Evolutionary conservation across 306 rosid species (phyloP), one percentile per base, ranked within the genome.

Genomic region (Lathyrus oleraceus): DNA sequence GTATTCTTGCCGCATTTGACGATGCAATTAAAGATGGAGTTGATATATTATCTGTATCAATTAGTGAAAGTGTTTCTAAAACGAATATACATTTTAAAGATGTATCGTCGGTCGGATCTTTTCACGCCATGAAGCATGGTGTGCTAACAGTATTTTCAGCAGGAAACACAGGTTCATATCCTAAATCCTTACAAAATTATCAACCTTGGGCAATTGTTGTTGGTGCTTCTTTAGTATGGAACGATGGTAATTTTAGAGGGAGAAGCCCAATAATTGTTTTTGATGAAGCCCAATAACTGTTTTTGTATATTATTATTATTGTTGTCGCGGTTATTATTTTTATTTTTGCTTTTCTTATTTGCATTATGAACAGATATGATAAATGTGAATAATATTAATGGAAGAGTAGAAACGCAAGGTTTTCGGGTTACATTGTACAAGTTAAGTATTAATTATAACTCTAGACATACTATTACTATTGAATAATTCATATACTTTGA

Each of bases 21-120:
- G 77, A 81, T 25, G 94, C 88, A 7, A 85, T 88, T 9, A 82
- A 81, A 0, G 94, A 85, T 64, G 90, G 94, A 1, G 88, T 88
- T 8, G 87, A 88, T 40, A 69, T 88, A 12, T 14, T 88, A 6
- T 76, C 90, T 0, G 0, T 59, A 7, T 87, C 93, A 1, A 4
- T 85, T 0, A 3, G 28, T 25, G 83, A 74, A 45, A 66, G 65
- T 2, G 69, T 4, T 1, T 3, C 1, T 12, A 1, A 0, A 5
- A 42, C 32, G 10, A 0, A 0, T 0, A 56, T 74, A 12, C 74
- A 83, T 65, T 77, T 83, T 58, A 8, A 5, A 1, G 76, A 78
- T 62, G 8, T 8, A 17, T 0, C 15, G 0, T 58, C 81, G 0
- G 78, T 88, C 61, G 90, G 85, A 19, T 53, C 88, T 1, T 85